Evolutionary conservation across 495 filamentous ascomycete species (phyloP).

Genomic region (Amniculicola lignicola): DNA sequence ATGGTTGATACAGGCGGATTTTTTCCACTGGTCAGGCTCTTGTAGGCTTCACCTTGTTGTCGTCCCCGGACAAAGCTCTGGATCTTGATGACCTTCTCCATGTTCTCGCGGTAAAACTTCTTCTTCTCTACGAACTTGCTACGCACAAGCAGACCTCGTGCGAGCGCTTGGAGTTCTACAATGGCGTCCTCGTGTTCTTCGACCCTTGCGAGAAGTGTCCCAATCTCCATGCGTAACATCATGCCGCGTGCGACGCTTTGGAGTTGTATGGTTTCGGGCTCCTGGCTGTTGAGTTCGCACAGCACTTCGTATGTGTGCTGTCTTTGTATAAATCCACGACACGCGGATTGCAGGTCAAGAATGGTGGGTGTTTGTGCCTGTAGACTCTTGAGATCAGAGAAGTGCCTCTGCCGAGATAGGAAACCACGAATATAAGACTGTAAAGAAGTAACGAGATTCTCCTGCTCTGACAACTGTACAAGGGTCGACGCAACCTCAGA

Average conservation of each 20-base stretch:
- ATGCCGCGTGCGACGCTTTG: slow-evolving; percentile 77
- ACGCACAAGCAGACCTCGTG: slow-evolving; percentile 71
- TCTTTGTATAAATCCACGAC: slow-evolving; percentile 61
- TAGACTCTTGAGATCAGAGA: slow-evolving; percentile 55
- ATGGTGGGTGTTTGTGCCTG: slow-evolving; percentile 56
- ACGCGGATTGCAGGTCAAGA: slow-evolving; percentile 64
- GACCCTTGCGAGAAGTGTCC: slow-evolving; percentile 65
- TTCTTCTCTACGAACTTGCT: slow-evolving; percentile 76
- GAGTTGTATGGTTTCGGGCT: slow-evolving; percentile 57
- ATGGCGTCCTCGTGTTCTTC: slow-evolving; percentile 76
- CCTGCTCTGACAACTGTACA: slow-evolving; percentile 39
- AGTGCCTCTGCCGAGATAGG: slow-evolving; percentile 45
- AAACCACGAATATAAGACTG: slow-evolving; percentile 38
- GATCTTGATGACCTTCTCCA: slow-evolving; percentile 98
- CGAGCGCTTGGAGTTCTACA: slow-evolving; percentile 68
- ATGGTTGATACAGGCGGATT: slow-evolving; percentile 95
- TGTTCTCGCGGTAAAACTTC: slow-evolving; percentile 87
- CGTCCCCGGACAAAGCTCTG: slow-evolving; percentile 93
- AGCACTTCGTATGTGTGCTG: slow-evolving; percentile 51
- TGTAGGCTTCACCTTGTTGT: slow-evolving; percentile 96
- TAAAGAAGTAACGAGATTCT: slow-evolving; percentile 38
- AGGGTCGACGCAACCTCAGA: slow-evolving; percentile 38
- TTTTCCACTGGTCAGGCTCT: slow-evolving; percentile 91
- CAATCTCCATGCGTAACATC: slow-evolving; percentile 69
- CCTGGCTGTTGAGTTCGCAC: slow-evolving; percentile 56